Evolutionary conservation across 2,329 filamentous ascomycete species (phyloP).

Genomic region (Apiospora aurea): DNA sequence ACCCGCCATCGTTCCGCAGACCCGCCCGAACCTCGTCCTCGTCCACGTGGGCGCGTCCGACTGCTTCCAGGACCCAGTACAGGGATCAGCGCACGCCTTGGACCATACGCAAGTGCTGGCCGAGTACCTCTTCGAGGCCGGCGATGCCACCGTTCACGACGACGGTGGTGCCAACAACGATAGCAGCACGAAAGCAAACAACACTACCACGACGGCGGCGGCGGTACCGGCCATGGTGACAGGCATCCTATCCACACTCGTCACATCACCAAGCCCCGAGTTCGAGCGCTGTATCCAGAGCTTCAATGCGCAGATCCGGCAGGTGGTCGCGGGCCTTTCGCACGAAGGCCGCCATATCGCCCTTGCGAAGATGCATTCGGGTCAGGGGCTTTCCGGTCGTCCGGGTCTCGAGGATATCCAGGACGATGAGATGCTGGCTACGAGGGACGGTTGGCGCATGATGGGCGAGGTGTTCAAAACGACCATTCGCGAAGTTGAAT

Average conservation of each 20-base stretch:
- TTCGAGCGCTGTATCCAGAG: constrained; percentile 39
- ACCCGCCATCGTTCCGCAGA: constrained; percentile 34
- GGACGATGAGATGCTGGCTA: constrained; percentile 34
- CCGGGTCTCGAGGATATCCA: constrained; percentile 32
- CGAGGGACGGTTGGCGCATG: constrained; percentile 33
- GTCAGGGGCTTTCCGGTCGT: constrained; percentile 38
- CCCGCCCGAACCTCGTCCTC: constrained; percentile 39
- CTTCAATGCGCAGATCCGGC: constrained; percentile 41
- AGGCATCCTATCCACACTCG: constrained; percentile 39
- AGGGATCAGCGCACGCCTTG: constrained; percentile 36
- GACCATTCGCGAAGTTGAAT: constrained; percentile 31
- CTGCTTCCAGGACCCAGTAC: constrained; percentile 38
- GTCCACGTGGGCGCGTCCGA: constrained; percentile 41
- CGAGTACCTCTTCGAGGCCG: constrained; percentile 38
- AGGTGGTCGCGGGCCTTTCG: constrained; percentile 34
- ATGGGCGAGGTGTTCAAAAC: constrained; percentile 34
- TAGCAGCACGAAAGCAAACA: too few relatives aligned
- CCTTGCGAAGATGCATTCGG: constrained; percentile 39
- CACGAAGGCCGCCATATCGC: constrained; percentile 35
- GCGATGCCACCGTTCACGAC: neutral
- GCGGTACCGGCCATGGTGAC: constrained; percentile 6
- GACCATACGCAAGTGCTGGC: constrained; percentile 36
- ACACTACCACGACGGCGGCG: neutral
- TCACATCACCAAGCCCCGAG: constrained; percentile 34
- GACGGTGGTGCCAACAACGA: neutral